Base-by-base conservation (phyloP, 78 protist genomes). In the Dictyostelium firmibasis region DNA sequence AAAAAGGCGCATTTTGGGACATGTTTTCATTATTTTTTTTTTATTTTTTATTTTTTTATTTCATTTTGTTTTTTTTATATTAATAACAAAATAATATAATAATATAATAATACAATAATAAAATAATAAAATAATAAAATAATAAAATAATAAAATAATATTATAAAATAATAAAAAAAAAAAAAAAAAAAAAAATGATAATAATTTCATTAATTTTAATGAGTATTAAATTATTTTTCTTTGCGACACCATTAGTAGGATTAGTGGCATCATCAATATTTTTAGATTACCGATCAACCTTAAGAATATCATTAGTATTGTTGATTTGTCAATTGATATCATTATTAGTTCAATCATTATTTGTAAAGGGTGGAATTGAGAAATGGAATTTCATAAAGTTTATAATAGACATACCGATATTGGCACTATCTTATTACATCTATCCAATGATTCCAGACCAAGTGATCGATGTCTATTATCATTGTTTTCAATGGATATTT, bases 401-500 rank as follows among this genome's bases (percentile, higher is more conserved):
- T 43, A 8, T 41, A 35, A 14, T 82, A 2, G 86, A 82, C n/a
- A 50, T 82, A 33, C 86, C 86, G 29, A 38, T 82, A 20, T 20
- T 82, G 4, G 35, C 38, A 35, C 18, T 29, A 29, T 57, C 43
- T 0, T 38, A 47, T 25, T 57, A 11, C 9, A 38, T 29, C 3
- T 57, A 57, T 9, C 31, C 62, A 14, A 31, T 27, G 20, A 50
- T 82, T n/a, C 86, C 86, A 0, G 33, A 16, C 9, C 23, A 10
- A 25, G 38, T 35, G 0, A 43, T 82, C 2, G 86, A 82, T 31
- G 4, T 47, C 47, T 82, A 82, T 60, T 33, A 35, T 25, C 31
- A 57, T 29, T 82, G 76, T 33, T 82, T 82, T 20, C 20, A 50
- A 33, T 82, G 75, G 72, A 82, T 82, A 31, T 82, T 82, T 16